Conservation (phyloP, 1,284 basidiomycete species). For the Wallemia hederae region DNA sequence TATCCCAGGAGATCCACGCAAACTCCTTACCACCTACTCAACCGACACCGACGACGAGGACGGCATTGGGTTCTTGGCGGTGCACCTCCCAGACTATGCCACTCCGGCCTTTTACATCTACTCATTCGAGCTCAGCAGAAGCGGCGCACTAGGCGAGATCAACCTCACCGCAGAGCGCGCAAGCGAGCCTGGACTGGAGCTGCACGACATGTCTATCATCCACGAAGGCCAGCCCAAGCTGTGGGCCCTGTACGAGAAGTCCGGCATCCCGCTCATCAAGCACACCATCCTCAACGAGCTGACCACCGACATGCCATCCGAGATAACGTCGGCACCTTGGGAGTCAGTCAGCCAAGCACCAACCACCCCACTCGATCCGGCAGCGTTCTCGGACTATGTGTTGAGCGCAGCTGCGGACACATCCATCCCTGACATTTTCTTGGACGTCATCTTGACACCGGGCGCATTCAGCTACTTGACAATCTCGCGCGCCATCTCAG, state of each 20-base stretch:
- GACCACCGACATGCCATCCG: not conserved
- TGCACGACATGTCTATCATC: not conserved
- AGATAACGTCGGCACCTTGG: not conserved
- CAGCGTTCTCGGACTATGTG: not conserved
- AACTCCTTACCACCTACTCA: not conserved
- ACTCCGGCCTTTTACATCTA: conserved; percentile 10
- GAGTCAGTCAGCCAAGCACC: not conserved
- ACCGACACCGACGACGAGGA: conserved; percentile 8
- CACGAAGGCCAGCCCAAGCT: conserved; percentile 1
- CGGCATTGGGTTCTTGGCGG: conserved; percentile 4
- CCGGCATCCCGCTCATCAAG: conserved; percentile 4
- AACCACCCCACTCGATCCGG: not conserved
- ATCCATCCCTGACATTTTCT: not conserved
- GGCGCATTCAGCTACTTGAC: not conserved
- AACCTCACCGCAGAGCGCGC: not conserved
- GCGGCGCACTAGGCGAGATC: conserved; percentile 6
- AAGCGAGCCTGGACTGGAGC: not conserved
- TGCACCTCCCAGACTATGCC: conserved; percentile 6
- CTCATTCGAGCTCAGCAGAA: conserved; percentile 11
- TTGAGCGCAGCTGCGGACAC: not conserved
- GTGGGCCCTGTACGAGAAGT: conserved; percentile 4
- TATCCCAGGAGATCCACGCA: conserved; percentile 7
- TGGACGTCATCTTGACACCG: not conserved
- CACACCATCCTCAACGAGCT: conserved; percentile 3
- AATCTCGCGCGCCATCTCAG: not conserved